Evolutionary conservation across 1,139 yeast genomes (phyloP).

Genomic region (Hemisphaericaspora xylofermentans): DNA sequence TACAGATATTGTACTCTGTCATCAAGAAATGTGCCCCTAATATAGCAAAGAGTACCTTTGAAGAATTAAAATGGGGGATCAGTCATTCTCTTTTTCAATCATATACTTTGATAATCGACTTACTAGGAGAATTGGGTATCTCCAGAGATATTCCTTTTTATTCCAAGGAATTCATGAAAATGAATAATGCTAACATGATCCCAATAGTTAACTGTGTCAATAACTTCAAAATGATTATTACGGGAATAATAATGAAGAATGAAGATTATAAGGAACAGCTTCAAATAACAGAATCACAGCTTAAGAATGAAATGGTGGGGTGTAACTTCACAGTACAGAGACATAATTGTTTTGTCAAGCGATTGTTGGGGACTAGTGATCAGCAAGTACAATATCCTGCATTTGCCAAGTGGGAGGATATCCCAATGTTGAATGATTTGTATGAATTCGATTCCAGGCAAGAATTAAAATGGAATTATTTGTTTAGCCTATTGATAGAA

Average conservation of each 20-base stretch:
- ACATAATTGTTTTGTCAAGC: neutral
- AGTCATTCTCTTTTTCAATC: constrained; percentile 31
- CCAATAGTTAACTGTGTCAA: constrained; percentile 31
- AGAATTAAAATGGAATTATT: constrained; percentile 2
- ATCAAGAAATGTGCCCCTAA: constrained; percentile 30
- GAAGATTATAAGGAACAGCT: constrained; percentile 8
- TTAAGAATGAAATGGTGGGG: constrained; percentile 5
- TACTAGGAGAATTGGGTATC: constrained; percentile 47
- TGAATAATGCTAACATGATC: constrained; percentile 24
- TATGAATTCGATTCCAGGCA: constrained; percentile 1
- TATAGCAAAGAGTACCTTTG: constrained; percentile 19
- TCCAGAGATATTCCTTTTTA: constrained; percentile 55
- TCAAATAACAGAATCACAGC: neutral
- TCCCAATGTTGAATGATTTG: constrained; percentile 1
- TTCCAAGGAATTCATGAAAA: constrained; percentile 43
- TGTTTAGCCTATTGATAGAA: neutral
- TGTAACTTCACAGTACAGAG: constrained; percentile 8
- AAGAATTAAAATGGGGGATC: constrained; percentile 37
- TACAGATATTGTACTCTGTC: constrained; percentile 43
- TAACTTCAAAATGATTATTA: constrained; percentile 19
- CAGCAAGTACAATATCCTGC: neutral
- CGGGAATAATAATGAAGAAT: constrained; percentile 14
- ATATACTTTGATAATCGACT: constrained; percentile 34
- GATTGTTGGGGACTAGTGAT: neutral
- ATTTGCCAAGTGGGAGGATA: constrained; percentile 2